Evolutionary conservation across 495 filamentous ascomycete species (phyloP).

Genomic region (Parathielavia hyrcaniae): DNA sequence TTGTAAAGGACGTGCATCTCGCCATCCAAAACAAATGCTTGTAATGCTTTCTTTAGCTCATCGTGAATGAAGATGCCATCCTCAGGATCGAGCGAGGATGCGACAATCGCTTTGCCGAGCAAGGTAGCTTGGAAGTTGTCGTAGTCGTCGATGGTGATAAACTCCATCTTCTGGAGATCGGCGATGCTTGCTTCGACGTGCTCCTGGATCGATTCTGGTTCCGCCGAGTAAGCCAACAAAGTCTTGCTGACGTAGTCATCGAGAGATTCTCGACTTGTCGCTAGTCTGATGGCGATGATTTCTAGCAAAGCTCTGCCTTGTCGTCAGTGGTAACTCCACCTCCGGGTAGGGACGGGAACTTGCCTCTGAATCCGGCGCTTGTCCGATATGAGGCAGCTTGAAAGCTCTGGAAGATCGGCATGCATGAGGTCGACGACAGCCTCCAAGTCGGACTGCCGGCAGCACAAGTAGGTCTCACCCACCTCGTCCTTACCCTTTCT

Average conservation of each 20-base stretch:
- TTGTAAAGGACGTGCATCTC: slow-evolving; percentile 81
- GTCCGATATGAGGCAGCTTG: slow-evolving; percentile 64
- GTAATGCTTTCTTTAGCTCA: slow-evolving; percentile 60
- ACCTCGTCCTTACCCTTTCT: slow-evolving; percentile 77
- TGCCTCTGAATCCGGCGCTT: slow-evolving; percentile 58
- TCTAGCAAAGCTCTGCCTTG: slow-evolving; percentile 58
- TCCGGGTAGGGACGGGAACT: not conserved
- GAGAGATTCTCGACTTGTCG: slow-evolving; percentile 60
- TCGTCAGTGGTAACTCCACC: not conserved
- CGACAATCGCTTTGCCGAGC: slow-evolving; percentile 66
- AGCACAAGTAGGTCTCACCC: slow-evolving; percentile 77
- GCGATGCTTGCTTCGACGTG: slow-evolving; percentile 52
- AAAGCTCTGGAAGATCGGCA: slow-evolving; percentile 64
- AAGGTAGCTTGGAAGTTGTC: slow-evolving; percentile 54
- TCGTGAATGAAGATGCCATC: slow-evolving; percentile 70
- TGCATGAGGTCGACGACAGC: slow-evolving; percentile 63
- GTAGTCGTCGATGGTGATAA: slow-evolving; percentile 51
- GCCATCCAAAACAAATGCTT: slow-evolving; percentile 75
- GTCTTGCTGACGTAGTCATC: slow-evolving; percentile 67
- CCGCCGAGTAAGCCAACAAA: slow-evolving; percentile 53
- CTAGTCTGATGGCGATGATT: slow-evolving; percentile 64
- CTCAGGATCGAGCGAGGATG: slow-evolving; percentile 65
- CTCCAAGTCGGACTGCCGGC: slow-evolving; percentile 62
- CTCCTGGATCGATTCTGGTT: slow-evolving; percentile 38
- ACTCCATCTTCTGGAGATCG: slow-evolving; percentile 47